phyloP scores from a whole-genome alignment of 768 basidiomycete genomes.

The Mycena metata region DNA sequence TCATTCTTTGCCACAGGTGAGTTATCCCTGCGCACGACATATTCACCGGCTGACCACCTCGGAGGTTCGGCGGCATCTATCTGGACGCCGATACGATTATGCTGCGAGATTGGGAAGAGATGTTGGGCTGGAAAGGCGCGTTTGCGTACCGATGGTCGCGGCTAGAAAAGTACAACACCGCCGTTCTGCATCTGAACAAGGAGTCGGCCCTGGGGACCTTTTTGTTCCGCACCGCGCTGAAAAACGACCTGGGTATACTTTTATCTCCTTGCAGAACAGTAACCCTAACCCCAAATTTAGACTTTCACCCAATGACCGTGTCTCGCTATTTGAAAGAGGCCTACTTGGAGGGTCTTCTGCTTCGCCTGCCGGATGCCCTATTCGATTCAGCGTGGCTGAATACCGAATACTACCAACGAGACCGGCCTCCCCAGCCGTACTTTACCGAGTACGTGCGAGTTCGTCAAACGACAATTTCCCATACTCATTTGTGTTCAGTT shows the following conservation, averaged over 20 bases:
- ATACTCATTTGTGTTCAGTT: constrained; percentile 59
- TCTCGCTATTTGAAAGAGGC: constrained; percentile 93
- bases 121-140: constrained; percentile 97
- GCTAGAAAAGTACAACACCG: constrained; percentile 94
- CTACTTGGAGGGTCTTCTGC: constrained; percentile 82
- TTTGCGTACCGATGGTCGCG: constrained; percentile 98
- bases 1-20: constrained; percentile 91
- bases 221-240: constrained; percentile 93
- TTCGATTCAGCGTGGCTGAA: constrained; percentile 98
- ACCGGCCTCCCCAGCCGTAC: constrained; percentile 94
- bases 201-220: constrained; percentile 92
- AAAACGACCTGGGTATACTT: constrained; percentile 77
- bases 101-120: constrained; percentile 97
- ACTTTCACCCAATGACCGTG: constrained; percentile 98
- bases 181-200: constrained; percentile 94
- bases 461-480: background rate
- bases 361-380: constrained; percentile 93
- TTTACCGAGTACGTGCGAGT: constrained; percentile 77
- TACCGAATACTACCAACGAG: constrained; percentile 91
- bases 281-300: background rate
- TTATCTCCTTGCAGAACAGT: no score
- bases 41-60: background rate
- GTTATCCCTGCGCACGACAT: background rate
- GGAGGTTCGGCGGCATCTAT: constrained; percentile 89
- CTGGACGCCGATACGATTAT: constrained; percentile 97